Base-by-base conservation (phyloP, 1,284 basidiomycete genomes). In the Irpex rosettiformis region DNA sequence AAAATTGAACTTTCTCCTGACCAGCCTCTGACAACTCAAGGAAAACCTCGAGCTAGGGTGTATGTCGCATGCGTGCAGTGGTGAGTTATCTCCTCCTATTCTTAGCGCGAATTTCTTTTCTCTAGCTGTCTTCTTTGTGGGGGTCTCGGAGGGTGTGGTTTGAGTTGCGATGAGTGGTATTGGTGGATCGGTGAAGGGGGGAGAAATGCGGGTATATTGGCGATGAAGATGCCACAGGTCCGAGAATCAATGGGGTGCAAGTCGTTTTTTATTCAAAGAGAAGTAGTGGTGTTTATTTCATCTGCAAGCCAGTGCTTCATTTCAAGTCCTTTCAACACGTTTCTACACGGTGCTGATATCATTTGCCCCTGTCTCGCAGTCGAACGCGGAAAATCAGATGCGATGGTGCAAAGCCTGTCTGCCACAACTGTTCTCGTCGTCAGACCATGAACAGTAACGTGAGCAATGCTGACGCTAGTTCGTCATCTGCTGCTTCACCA, bases 371-470 rank as follows among this genome's bases (percentile, higher is more conserved):
- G 7, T 60, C 49, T 64, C n/a, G n/a, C 63, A 91, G 89, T 67
- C 88, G 89, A 30, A 80, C 77, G 27, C 81, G 89, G 29, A 92
- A 92, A 70, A 90, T 89, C 63, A 84, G 89, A 11, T 92, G 89
- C 68, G 89, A 92, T 69, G 90, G 90, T 55, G 84, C 84, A 13
- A 89, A 86, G 63, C 90, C 89, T 7, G 67, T 77, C 11, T 92
- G 89, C 67, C 80, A 86, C 66, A 90, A 89, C 66, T 91, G 89
- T 66, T 71, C 73, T 54, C 82, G 81, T 56, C 77, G 84, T 21
- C 48, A 51, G 21, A 27, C 48, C 22, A 13, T 22, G 27, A 51
- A 11, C 48, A 28, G 16, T 7, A 51, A 11, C 18, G 48, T 11
- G 27, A 51, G 10, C 22, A 51, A 11, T 28, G 22, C 25, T 22